Evolutionary conservation across 1,284 basidiomycete genomes (phyloP), one percentile per base, ranked within the genome.

Genomic region (Filobasidium uniguttulatum): DNA sequence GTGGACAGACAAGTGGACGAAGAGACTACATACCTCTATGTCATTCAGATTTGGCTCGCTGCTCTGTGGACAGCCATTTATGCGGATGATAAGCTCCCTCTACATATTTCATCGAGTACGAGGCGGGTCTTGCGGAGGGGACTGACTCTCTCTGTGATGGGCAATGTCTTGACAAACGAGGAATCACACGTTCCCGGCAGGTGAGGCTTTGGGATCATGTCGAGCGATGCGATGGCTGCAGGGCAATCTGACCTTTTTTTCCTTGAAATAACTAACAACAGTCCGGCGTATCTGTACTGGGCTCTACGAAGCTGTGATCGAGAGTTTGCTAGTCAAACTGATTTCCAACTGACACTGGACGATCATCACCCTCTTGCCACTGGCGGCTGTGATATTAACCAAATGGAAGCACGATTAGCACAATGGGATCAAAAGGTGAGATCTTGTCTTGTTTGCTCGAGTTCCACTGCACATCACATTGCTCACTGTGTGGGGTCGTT

Each of bases 351-450:
- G 17, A 26, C 23, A 44, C 4, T 14, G 17, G 15, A 15, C 3
- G 28, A 31, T 22, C 3, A 46, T 46, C 20, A 34, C 12, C 19
- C 10, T 38, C 12, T 12, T 10, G 12, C 19, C 9, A 19, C 9
- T 19, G 36, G 19, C 19, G 36, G 19, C 9, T 9, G 19, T 12
- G 19, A 9, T 20, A 12, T 38, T 10, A n/a, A 23, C 5, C 29
- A 35, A 25, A 48, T 48, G 46, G 46, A 48, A 28, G 23, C 34
- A 20, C 34, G 46, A 6, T 40, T 48, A 19, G 20, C 19, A 26
- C 35, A 40, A 22, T 22, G 37, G 23, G 14, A 35, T n/a, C n/a
- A 28, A n/a, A n/a, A 26, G 36, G 46, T 48, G 19, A 37, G 46
- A 12, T 33, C 31, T n/a, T 33, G n/a, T n/a, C n/a, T n/a, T n/a